phyloP scores from a whole-genome alignment of 805 yeast genomes.

The Schwanniomyces occidentalis region DNA sequence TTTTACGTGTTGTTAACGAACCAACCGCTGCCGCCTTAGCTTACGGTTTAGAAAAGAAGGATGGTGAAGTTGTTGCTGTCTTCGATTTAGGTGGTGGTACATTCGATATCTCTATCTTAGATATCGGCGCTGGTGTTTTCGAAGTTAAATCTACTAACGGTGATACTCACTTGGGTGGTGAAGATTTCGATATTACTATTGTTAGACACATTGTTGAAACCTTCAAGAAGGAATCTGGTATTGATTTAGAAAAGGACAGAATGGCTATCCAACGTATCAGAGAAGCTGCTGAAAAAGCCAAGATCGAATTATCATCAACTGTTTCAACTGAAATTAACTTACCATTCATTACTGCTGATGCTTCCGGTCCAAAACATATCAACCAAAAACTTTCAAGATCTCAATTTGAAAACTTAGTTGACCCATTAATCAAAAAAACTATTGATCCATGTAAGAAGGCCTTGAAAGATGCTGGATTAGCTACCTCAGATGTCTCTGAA shows the following conservation, averaged over 20 bases:
- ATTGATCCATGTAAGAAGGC: slow-evolving; percentile 80
- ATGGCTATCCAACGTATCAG: slow-evolving; percentile 84
- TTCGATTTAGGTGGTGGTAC: slow-evolving; percentile 99
- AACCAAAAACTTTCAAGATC: slow-evolving; percentile 67
- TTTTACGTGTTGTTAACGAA: slow-evolving; percentile 85
- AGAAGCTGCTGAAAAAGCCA: slow-evolving; percentile 88
- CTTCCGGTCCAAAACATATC: slow-evolving; percentile 77
- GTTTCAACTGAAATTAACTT: slow-evolving; percentile 72
- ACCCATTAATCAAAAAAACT: slow-evolving; percentile 69
- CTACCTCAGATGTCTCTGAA: slow-evolving; percentile 68
- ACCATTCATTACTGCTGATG: slow-evolving; percentile 87
- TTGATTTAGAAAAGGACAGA: slow-evolving; percentile 63
- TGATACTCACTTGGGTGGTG: slow-evolving; percentile 93
- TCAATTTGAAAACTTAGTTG: slow-evolving; percentile 67
- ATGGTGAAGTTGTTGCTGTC: slow-evolving; percentile 85
- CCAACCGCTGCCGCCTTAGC: slow-evolving; percentile 95
- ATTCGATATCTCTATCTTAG: slow-evolving; percentile 93
- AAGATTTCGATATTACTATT: slow-evolving; percentile 83
- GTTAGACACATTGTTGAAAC: slow-evolving; percentile 80
- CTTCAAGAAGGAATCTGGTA: slow-evolving; percentile 74
- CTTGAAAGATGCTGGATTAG: slow-evolving; percentile 73
- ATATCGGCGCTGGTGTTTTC: slow-evolving; percentile 96
- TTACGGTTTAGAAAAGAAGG: slow-evolving; percentile 85
- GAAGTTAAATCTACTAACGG: slow-evolving; percentile 98
- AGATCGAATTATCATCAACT: slow-evolving; percentile 79